Conservation (phyloP, 2,329 filamentous ascomycete genomes). For the Pezicula carpinea region DNA sequence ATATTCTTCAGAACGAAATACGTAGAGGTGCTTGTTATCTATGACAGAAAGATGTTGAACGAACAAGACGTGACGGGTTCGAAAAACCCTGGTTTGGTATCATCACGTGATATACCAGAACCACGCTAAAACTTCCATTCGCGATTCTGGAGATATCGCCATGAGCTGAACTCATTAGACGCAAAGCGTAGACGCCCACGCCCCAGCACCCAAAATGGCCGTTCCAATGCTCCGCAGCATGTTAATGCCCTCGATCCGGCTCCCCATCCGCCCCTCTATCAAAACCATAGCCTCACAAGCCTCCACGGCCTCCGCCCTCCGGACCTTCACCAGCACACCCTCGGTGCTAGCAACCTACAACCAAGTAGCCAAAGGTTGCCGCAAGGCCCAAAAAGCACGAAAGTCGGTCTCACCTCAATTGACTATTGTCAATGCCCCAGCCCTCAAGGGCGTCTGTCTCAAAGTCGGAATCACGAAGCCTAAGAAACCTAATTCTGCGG, state of each 20-base stretch:
- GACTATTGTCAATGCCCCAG: slow-evolving; percentile 60
- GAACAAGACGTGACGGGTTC: too few relatives aligned
- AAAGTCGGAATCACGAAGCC: slow-evolving; percentile 91
- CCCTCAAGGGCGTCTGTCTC: slow-evolving; percentile 92
- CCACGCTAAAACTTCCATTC: too few relatives aligned
- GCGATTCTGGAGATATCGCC: too few relatives aligned
- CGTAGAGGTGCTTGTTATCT: too few relatives aligned
- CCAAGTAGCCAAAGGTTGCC: slow-evolving; percentile 53
- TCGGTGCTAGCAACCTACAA: slow-evolving; percentile 25
- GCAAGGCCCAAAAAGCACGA: slow-evolving; percentile 72
- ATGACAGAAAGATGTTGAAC: too few relatives aligned
- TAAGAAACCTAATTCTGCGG: slow-evolving; percentile 98
- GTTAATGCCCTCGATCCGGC: slow-evolving; percentile 19
- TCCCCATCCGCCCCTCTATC: slow-evolving; percentile 7
- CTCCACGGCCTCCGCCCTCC: slow-evolving; percentile 8
- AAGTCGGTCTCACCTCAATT: slow-evolving; percentile 87
- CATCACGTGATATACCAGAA: too few relatives aligned
- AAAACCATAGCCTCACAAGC: not conserved
- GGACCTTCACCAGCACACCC: slow-evolving; percentile 26
- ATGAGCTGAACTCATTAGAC: too few relatives aligned
- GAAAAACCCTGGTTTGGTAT: too few relatives aligned
- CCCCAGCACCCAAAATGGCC: slow-evolving; percentile 15
- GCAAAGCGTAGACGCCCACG: not conserved
- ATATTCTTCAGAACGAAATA: too few relatives aligned
- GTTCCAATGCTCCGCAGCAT: slow-evolving; percentile 21